These are phyloP conservation scores for Thoreauomyces humboldtii DNA, from an alignment of 192 early-diverging fungal genomes.

Conservation along the genomic window DNA sequence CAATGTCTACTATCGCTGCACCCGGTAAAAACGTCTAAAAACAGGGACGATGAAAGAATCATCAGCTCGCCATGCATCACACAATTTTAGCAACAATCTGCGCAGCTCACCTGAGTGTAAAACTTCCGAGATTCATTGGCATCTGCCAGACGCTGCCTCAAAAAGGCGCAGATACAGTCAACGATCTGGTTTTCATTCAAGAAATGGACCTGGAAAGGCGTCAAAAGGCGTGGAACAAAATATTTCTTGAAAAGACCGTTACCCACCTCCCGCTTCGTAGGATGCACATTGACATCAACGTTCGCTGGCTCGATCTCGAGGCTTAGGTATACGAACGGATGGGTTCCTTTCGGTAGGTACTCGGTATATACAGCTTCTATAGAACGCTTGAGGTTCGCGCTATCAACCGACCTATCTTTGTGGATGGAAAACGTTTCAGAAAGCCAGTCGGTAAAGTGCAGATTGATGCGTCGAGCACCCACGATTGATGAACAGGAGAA, in stretches of 20 bases:
- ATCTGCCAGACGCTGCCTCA: conserved; percentile 66
- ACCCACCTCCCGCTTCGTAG: conserved; percentile 83
- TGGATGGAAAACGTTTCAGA: neutral
- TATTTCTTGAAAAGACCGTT: neutral
- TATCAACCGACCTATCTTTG: conserved; percentile 82
- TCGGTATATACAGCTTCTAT: conserved; percentile 79
- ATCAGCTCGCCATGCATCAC: too few relatives aligned
- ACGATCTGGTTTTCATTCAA: conserved; percentile 87
- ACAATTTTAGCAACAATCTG: too few relatives aligned
- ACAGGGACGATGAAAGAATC: too few relatives aligned
- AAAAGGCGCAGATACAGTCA: conserved; percentile 60
- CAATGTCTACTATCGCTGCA: too few relatives aligned
- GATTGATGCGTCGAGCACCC: too few relatives aligned
- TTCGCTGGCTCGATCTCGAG: conserved; percentile 83
- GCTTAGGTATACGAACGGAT: conserved; percentile 89
- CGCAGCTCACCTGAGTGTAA: conserved; percentile 64
- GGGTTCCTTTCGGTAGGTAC: conserved; percentile 79
- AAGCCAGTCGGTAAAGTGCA: neutral
- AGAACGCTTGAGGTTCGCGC: conserved; percentile 71
- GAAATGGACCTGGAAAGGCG: conserved; percentile 70
- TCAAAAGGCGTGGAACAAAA: neutral
- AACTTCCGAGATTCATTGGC: conserved; percentile 75
- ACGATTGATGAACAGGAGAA: conserved; percentile 96
- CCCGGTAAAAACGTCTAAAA: neutral
- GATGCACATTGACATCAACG: conserved; percentile 98